Evolutionary conservation across 257 asterid genomes (phyloP), one percentile per base, ranked within the genome.

Genomic region (Solanum arcanum): DNA sequence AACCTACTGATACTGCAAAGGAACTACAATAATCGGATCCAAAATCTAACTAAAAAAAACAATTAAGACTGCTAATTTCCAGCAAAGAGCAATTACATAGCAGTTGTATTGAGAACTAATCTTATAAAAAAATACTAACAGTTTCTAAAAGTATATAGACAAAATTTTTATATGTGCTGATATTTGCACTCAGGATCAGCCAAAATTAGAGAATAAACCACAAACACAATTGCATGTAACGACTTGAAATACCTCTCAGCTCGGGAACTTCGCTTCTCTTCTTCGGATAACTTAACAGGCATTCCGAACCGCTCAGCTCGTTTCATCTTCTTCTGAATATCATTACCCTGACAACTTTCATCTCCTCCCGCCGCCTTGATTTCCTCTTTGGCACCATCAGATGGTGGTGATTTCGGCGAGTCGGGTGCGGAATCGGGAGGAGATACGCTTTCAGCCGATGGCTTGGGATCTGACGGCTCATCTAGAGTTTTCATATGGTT

Each of bases 291-390:
- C 35, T 94, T 90, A 5, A 95, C 96, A n/a, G 98, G 88, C 94
- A 93, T 62, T 11, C 98, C 98, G 59, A 97, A 97, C 31, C 99
- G 94, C 94, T 97, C 99, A 13, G 98, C 98, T 9, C 99, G 95
- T 88, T 93, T 94, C 91, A 94, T 94, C 93, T 95, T 97, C 94
- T 97, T 97, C 92, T 94, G 93, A 46, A 92, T 87, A 90, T 90
- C 96, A 44, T 44, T 78, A 15, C 25, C 64, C 64, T 46, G 84
- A 9, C 84, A 78, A n/a, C 83, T 92, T 60, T 87, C 91, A 76
- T 66, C 94, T 6, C 89, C 94, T 37, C 37, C 85, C 20, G 41
- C 86, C 68, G 87, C 91, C 85, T 91, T 91, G 88, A 91, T 47
- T 72, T 90, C 92, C 25, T 66, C 90, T 14, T 92, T 18, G 86